Percentiles rank a stretch among this genome's conserved stretches.
These are phyloP conservation scores for Leptosphaerulina australis DNA, from an alignment of 2,329 filamentous ascomycete genomes.

Conservation along the genomic window DNA sequence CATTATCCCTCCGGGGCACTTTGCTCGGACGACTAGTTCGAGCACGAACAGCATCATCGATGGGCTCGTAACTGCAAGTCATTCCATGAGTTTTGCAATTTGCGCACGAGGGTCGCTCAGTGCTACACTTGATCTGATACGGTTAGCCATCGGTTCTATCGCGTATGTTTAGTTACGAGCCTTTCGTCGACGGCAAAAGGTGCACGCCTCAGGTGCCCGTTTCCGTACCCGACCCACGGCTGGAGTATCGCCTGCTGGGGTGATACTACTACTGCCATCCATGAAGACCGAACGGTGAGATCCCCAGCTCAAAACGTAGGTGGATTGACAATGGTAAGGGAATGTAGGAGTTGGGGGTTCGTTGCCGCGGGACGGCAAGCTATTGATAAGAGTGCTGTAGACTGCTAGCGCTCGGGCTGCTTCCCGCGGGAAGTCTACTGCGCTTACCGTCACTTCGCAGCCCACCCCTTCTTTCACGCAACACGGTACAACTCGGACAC, in stretches of 20 bases:
- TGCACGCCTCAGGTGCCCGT: constrained; percentile 43
- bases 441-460: too few species aligned
- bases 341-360: too few species aligned
- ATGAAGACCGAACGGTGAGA: neutral
- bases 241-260: constrained; percentile 8
- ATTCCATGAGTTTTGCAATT: constrained; percentile 56
- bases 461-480: too few species aligned
- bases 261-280: constrained; percentile 8
- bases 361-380: neutral
- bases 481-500: neutral
- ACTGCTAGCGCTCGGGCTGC: too few species aligned
- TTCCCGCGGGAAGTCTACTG: too few species aligned
- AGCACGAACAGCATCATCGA: constrained; percentile 29
- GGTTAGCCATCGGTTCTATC: constrained; percentile 15
- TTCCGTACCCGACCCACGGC: constrained; percentile 27
- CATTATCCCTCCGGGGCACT: constrained; percentile 18
- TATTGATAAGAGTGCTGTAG: too few species aligned
- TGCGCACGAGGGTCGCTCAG: constrained; percentile 53
- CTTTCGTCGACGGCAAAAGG: constrained; percentile 51
- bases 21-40: constrained; percentile 27
- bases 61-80: constrained; percentile 52
- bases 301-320: neutral
- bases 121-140: constrained; percentile 57
- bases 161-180: constrained; percentile 15
- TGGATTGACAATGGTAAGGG: neutral